phyloP scores from a whole-genome alignment of 2,329 filamentous ascomycete species.

The Ampelomyces quisqualis region DNA sequence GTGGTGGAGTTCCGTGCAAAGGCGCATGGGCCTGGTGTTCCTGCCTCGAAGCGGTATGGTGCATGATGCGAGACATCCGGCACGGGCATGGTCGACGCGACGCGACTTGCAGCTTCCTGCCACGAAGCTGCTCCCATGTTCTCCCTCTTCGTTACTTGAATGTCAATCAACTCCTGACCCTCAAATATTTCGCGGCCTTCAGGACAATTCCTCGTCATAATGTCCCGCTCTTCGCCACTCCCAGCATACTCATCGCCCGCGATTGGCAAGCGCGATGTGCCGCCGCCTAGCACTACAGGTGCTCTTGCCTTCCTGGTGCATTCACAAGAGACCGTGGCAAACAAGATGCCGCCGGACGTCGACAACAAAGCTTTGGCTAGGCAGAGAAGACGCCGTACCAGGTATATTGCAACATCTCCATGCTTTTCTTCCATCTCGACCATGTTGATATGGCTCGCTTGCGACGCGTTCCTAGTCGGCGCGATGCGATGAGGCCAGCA shows the following conservation, averaged over 20 bases:
- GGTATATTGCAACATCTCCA: slow-evolving; percentile 47
- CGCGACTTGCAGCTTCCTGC: slow-evolving; percentile 24
- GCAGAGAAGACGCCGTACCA: slow-evolving; percentile 63
- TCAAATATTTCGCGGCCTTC: slow-evolving; percentile 4
- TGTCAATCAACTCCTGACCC: slow-evolving; percentile 14
- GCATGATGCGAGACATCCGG: background rate
- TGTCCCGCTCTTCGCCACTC: slow-evolving; percentile 28
- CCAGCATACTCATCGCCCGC: slow-evolving; percentile 26
- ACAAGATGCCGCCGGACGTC: slow-evolving; percentile 58
- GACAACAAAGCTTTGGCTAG: slow-evolving; percentile 62
- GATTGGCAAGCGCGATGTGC: slow-evolving; percentile 21
- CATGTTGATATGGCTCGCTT: slow-evolving; percentile 19
- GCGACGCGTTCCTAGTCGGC: slow-evolving; percentile 34
- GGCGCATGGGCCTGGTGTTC: slow-evolving; percentile 2
- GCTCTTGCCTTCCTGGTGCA: slow-evolving; percentile 61
- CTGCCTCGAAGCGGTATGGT: background rate
- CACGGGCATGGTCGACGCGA: slow-evolving; percentile 3
- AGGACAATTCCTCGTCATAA: slow-evolving; percentile 9
- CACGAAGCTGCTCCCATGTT: slow-evolving; percentile 24
- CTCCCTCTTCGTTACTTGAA: slow-evolving; percentile 12
- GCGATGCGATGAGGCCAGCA: slow-evolving; percentile 17
- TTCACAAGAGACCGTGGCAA: slow-evolving; percentile 57
- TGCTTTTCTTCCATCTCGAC: slow-evolving; percentile 14
- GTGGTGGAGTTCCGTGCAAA: background rate
- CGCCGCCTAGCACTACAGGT: slow-evolving; percentile 29